phyloP scores from a whole-genome alignment of 257 asterid genomes.

The Solanum tarapatanum region DNA sequence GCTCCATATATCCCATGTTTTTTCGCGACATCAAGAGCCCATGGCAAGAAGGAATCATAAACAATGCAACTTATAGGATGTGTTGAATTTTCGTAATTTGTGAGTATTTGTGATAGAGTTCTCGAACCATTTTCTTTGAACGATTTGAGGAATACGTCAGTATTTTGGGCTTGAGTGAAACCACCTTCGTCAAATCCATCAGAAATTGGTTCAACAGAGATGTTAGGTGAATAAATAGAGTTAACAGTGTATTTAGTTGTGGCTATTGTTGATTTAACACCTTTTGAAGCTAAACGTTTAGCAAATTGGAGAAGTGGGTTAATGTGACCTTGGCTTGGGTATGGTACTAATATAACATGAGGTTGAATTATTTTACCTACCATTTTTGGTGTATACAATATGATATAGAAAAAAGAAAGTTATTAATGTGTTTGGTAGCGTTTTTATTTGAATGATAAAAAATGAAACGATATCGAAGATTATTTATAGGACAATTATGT shows the following conservation, averaged over 20 bases:
- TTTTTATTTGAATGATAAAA: background rate
- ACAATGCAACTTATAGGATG: conserved; percentile 33
- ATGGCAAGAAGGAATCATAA: conserved; percentile 57
- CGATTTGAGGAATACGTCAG: conserved; percentile 19
- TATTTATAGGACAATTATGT: background rate
- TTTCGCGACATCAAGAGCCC: background rate
- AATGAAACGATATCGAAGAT: background rate
- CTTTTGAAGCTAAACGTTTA: conserved; percentile 54
- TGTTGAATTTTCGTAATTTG: conserved; percentile 5
- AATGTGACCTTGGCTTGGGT: conserved; percentile 80
- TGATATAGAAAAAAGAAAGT: too few relatives aligned
- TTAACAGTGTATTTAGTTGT: conserved; percentile 37
- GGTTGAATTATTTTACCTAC: background rate
- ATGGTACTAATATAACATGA: conserved; percentile 44
- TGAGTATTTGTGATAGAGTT: conserved; percentile 27
- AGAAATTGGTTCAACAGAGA: conserved; percentile 39
- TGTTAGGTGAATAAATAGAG: conserved; percentile 22
- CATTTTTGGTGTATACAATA: background rate
- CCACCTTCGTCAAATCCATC: conserved; percentile 50
- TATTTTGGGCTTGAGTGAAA: conserved; percentile 9
- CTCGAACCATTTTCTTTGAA: conserved; percentile 37
- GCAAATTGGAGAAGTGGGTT: conserved; percentile 75
- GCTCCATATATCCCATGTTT: background rate
- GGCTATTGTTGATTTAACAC: conserved; percentile 49
- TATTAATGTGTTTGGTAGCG: background rate